Conservation (phyloP, 768 basidiomycete species). For the Leucocoprinus leucothites region DNA sequence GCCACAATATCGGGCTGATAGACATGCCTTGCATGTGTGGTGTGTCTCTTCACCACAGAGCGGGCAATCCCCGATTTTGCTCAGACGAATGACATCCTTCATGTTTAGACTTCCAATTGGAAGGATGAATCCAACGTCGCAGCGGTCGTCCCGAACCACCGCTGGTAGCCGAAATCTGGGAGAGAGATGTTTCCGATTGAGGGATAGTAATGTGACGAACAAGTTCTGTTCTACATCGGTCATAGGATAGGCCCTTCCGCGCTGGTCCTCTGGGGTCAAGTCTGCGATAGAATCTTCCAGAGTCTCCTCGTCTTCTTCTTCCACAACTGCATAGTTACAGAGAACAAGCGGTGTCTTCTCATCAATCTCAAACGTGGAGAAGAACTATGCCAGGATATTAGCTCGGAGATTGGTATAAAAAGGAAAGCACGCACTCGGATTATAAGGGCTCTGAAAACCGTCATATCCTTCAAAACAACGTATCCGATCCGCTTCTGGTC, state of each 20-base stretch:
- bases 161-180: slow-evolving; percentile 21
- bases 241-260: slow-evolving; percentile 16
- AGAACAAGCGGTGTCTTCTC: slow-evolving; percentile 24
- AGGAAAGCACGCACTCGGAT: background rate
- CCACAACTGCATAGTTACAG: slow-evolving; percentile 25
- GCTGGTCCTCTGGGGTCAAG: slow-evolving; percentile 10
- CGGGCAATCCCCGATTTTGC: slow-evolving; percentile 30
- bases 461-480: slow-evolving; percentile 5
- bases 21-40: slow-evolving; percentile 34
- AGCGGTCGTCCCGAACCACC: slow-evolving; percentile 19
- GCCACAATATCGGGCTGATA: slow-evolving; percentile 36
- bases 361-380: slow-evolving; percentile 22
- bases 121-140: slow-evolving; percentile 32
- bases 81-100: slow-evolving; percentile 34
- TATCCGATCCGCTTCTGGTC: slow-evolving; percentile 10
- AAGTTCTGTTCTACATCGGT: slow-evolving; percentile 31
- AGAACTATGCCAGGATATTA: slow-evolving; percentile 18
- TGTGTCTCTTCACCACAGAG: slow-evolving; percentile 33
- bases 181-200: slow-evolving; percentile 30
- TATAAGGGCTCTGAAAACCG: slow-evolving; percentile 4
- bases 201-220: slow-evolving; percentile 29
- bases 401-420: background rate
- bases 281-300: slow-evolving; percentile 16
- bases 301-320: slow-evolving; percentile 13
- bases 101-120: slow-evolving; percentile 35